Evolutionary conservation across 192 early-diverging fungal species (phyloP).

Genomic region (Phycomyces blakesleeanus): DNA sequence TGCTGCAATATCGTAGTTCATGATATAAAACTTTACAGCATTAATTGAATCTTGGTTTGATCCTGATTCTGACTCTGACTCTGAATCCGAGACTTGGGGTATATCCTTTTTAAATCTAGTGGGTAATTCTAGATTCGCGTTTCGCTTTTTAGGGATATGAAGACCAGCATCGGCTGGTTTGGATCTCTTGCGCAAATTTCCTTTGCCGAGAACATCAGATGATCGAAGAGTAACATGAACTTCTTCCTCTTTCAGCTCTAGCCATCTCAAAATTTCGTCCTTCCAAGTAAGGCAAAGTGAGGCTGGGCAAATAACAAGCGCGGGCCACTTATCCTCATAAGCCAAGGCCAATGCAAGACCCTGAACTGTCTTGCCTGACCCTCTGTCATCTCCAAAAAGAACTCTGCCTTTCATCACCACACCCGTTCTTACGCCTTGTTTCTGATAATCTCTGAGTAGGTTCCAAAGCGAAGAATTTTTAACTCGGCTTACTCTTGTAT

Average conservation of each 20-base stretch:
- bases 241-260: conserved; percentile 28
- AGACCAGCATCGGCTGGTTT: background rate
- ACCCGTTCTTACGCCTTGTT: conserved; percentile 30
- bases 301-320: conserved; percentile 45
- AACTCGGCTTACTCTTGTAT: conserved; percentile 1
- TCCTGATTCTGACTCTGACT: background rate
- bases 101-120: background rate
- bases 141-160: background rate
- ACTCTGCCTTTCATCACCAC: conserved; percentile 32
- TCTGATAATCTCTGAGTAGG: conserved; percentile 32
- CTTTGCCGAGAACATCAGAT: background rate
- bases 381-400: conserved; percentile 92
- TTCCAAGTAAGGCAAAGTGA: conserved; percentile 38
- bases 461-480: conserved; percentile 14
- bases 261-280: conserved; percentile 44
- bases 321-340: conserved; percentile 41
- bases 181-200: background rate
- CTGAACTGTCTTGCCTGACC: conserved; percentile 75
- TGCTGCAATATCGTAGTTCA: background rate
- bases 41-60: background rate
- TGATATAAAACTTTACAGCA: background rate
- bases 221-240: conserved; percentile 19
- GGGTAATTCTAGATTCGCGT: background rate
- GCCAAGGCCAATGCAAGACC: conserved; percentile 33
- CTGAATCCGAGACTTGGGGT: background rate